phyloP scores from a whole-genome alignment of 305 asterid species.

The Fraxinus sp. region DNA sequence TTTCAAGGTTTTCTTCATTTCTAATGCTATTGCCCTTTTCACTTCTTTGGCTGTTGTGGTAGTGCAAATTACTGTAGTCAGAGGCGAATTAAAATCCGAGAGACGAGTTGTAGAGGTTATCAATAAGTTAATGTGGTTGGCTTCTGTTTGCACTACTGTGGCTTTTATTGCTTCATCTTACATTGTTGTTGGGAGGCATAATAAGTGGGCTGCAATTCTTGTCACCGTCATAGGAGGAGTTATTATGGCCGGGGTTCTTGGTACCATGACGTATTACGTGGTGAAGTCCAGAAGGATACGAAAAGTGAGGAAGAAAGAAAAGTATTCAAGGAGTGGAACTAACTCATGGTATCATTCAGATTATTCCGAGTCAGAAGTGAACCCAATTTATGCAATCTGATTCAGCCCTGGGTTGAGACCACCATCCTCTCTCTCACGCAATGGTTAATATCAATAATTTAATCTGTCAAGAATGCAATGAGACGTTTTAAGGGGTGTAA shows the following conservation, averaged over 20 bases:
- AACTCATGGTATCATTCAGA: constrained; percentile 58
- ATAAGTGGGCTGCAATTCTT: constrained; percentile 67
- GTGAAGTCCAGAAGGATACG: constrained; percentile 57
- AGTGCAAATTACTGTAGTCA: constrained; percentile 77
- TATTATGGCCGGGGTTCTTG: constrained; percentile 67
- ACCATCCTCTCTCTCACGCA: not conserved
- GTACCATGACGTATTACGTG: constrained; percentile 79
- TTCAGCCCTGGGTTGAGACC: not conserved
- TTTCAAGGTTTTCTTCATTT: constrained; percentile 74
- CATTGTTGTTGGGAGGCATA: constrained; percentile 61
- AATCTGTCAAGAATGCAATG: not conserved
- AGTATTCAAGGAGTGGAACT: constrained; percentile 57
- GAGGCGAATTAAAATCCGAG: constrained; percentile 81
- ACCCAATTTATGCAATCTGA: constrained; percentile 69
- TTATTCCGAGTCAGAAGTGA: constrained; percentile 56
- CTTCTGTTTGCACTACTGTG: constrained; percentile 84
- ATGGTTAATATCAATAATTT: not conserved
- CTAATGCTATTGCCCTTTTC: constrained; percentile 78
- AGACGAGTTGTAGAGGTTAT: constrained; percentile 76
- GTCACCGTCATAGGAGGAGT: constrained; percentile 62
- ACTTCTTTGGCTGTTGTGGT: constrained; percentile 84
- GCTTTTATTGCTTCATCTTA: constrained; percentile 77
- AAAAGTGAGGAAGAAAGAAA: constrained; percentile 64
- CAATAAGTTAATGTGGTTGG: constrained; percentile 86
- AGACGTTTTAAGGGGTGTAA: not conserved